These are phyloP conservation scores for Bjerkandera adusta DNA, from an alignment of 1,284 basidiomycete species.

Conservation along the genomic window DNA sequence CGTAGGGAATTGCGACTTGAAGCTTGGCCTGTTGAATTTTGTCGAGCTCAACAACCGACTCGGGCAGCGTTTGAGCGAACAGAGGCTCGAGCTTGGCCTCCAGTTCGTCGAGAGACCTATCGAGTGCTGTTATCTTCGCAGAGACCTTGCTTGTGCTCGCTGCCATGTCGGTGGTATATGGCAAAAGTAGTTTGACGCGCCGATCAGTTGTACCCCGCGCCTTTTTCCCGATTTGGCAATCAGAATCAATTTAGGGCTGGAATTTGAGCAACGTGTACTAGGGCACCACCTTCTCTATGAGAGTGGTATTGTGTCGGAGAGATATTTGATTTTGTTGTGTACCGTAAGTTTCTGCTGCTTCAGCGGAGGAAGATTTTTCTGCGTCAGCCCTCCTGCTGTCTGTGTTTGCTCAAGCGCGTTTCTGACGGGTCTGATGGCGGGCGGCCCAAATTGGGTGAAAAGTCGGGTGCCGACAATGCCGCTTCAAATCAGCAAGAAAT, in stretches of 20 bases:
- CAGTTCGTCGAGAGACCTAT: constrained; percentile 60
- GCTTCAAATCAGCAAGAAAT: neutral
- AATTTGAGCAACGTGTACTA: too few species aligned
- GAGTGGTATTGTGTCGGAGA: too few species aligned
- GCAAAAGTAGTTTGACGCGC: too few species aligned
- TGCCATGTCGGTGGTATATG: too few species aligned
- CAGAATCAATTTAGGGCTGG: too few species aligned
- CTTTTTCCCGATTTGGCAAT: too few species aligned
- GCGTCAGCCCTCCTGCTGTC: constrained; percentile 11
- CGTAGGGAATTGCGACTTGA: constrained; percentile 70
- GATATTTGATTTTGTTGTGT: too few species aligned
- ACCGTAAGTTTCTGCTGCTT: too few species aligned
- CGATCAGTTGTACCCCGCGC: too few species aligned
- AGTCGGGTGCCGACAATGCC: neutral
- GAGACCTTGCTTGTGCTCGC: constrained; percentile 55
- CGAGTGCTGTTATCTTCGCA: constrained; percentile 48
- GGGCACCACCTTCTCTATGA: too few species aligned
- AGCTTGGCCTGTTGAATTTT: constrained; percentile 79
- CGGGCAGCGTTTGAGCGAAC: constrained; percentile 60
- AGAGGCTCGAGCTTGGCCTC: constrained; percentile 63
- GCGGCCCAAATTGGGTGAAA: neutral
- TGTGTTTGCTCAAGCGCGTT: constrained; percentile 8
- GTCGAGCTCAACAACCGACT: constrained; percentile 61
- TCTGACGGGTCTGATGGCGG: too few species aligned
- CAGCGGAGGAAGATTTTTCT: too few species aligned